Evolutionary conservation across 495 filamentous ascomycete genomes (phyloP), one percentile per base, ranked within the genome.

Genomic region (Trichoderma parareesei): DNA sequence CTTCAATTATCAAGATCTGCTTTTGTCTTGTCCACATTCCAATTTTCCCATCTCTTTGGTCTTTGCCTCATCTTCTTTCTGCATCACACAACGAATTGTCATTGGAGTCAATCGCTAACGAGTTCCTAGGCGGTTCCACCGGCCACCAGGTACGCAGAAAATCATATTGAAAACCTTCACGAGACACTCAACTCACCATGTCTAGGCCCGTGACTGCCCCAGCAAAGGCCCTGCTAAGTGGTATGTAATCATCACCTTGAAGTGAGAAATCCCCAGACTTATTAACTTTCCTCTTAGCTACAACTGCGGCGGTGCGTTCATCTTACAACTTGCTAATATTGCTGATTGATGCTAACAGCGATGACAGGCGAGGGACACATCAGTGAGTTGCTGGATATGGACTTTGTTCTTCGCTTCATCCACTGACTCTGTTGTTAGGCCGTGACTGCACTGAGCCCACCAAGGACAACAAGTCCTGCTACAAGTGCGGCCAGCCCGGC

Each of bases 401-500:
- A 49, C 42, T 33, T 60, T 71, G 48, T 46, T 69, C 27, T 13
- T 63, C 42, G 3, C 38, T 43, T 42, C 60, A 8, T 42, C 16
- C 40, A 48, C 61, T 42, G 60, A 61, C 10, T 43, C 35, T 63
- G 9, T 27, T 27, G 27, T 2, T 27, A 90, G 88, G 88, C 83
- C 92, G 95, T 76, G 94, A 98, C 71, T 98, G 94, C 81, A 88
- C 89, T 65, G 84, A 87, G 70, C 88, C 91, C 46, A 85, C 87
- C 57, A 97, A 96, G 84, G 92, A 96, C 48, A 73, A 72, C 79
- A 96, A 96, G 81, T 87, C 90, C 43, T 98, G 94, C 87, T 98
- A 98, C 82, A 87, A 90, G 67, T 98, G 93, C 81, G 89, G 89
- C 71, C 82, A 88, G 72, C 76, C 84, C 65, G 94, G 94, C 60